These are phyloP conservation scores for Pyrus bretschneideri DNA, from an alignment of 306 rosid genomes.

Conservation along the genomic window DNA sequence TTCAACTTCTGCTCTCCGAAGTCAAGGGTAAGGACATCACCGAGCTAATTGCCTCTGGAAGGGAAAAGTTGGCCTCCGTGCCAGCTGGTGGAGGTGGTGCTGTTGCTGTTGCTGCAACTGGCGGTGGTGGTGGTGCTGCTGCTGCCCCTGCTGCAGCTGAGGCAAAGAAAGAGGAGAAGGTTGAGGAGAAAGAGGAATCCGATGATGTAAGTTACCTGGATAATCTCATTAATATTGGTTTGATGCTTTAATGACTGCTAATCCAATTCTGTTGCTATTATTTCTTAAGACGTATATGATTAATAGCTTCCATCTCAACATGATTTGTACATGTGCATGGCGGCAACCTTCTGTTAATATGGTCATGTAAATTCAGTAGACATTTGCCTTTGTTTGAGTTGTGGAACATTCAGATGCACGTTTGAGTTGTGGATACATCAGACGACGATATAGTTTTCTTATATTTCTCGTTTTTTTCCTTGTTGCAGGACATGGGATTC, in stretches of 20 bases:
- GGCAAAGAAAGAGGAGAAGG: conserved; percentile 76
- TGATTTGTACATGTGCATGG: not conserved
- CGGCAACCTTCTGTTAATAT: too few relatives aligned
- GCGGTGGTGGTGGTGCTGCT: conserved; percentile 23
- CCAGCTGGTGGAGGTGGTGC: conserved; percentile 56
- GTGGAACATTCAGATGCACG: too few relatives aligned
- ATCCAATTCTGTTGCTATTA: not conserved
- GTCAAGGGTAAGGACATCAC: conserved; percentile 58
- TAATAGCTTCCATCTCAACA: not conserved
- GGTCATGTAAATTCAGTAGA: not conserved
- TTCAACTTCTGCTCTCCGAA: conserved; percentile 46
- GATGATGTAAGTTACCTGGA: conserved; percentile 51
- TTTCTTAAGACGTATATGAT: not conserved
- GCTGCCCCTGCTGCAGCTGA: conserved; percentile 57
- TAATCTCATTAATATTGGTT: not conserved
- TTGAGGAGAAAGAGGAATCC: conserved; percentile 70
- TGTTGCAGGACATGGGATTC: conserved; percentile 79
- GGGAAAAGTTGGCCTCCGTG: conserved; percentile 65
- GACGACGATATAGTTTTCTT: conserved; percentile 2
- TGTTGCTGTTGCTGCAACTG: conserved; percentile 30
- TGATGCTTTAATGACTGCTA: not conserved
- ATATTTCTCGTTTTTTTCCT: not conserved
- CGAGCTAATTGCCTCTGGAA: conserved; percentile 67
- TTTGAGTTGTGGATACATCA: not conserved
- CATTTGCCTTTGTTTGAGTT: not conserved